phyloP scores from a whole-genome alignment of 73 alveolate species.

The Paramecium pentaurelia region DNA sequence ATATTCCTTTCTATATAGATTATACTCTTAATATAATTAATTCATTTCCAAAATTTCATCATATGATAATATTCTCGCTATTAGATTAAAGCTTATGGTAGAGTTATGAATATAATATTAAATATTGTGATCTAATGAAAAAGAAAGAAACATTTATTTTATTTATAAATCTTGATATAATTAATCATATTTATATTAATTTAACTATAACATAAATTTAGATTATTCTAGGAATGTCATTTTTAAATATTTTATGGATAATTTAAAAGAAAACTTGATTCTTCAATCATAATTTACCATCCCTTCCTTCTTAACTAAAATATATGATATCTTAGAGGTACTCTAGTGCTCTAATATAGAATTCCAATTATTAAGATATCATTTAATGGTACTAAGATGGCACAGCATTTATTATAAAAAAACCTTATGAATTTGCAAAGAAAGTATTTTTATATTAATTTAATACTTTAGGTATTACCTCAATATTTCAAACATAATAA shows the following conservation, averaged over 20 bases:
- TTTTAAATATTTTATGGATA: neutral
- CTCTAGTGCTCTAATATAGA: neutral
- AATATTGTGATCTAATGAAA: constrained; percentile 96
- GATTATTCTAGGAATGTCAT: neutral
- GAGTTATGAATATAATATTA: constrained; percentile 89
- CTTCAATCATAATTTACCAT: neutral
- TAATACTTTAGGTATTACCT: constrained; percentile 71
- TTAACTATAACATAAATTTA: neutral
- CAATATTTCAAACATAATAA: constrained; percentile 85
- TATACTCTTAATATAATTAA: too few relatives aligned
- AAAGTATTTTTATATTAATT: neutral
- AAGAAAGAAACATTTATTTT: constrained; percentile 92
- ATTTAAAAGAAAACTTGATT: neutral
- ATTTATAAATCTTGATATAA: constrained; percentile 55
- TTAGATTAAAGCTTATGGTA: constrained; percentile 88
- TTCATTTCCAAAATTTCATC: too few relatives aligned
- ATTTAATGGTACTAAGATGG: neutral
- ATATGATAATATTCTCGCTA: constrained; percentile 79
- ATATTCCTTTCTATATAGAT: neutral
- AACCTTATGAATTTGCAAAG: neutral
- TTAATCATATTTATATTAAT: neutral
- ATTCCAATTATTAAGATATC: neutral
- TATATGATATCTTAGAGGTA: neutral
- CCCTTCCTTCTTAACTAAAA: neutral
- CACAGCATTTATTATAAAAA: neutral